Evolutionary conservation across 768 basidiomycete species (phyloP), one percentile per base, ranked within the genome.

Genomic region (Hypholoma sublateritium): DNA sequence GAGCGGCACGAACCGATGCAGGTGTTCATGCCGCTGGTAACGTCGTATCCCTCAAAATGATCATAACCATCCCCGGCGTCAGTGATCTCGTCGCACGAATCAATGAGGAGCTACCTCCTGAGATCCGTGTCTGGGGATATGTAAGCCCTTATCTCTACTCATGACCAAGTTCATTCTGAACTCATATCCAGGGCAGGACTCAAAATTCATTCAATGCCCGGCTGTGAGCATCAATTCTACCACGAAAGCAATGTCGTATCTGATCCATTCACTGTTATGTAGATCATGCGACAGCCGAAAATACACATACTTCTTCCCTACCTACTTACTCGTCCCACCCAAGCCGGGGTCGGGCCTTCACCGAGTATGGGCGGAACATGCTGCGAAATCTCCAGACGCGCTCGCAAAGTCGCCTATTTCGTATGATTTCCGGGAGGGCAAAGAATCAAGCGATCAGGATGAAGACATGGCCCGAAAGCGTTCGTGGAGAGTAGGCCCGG

Each of bases 21-120:
- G 97, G 97, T 22, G 97, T 99, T 6, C 95, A 97, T 68, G 97
- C 97, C 12, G 95, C 95, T 21, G 91, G 95, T 9, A 99, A 99
- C 69, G 75, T 95, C 25, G 90, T 98, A 2, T 89, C 92, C 22
- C 79, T 97, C 65, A 97, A 97, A 72, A 81, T 96, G 80, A 97
- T 97, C 65, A 79, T 84, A 21, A 71, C 76, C 17, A 81, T 93
- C 11, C 91, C 93, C 2, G 89, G 83, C 12, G 79, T 89, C 5
- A 74, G 78, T 13, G 86, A 93, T 62, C 74, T 95, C 59, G 82
- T 89, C 0, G 77, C 78, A 5, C 82, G 83, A 35, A 77, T 98
- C 64, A 99, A 99, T 72, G 78, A 86, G 50, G 83, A 93, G 64
- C 78, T 99, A n/a, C 96, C 97, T 7, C 85, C 88, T 4, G 87